Base-by-base conservation (phyloP, 192 early-diverging fungal genomes). In the Mortierella antarctica region DNA sequence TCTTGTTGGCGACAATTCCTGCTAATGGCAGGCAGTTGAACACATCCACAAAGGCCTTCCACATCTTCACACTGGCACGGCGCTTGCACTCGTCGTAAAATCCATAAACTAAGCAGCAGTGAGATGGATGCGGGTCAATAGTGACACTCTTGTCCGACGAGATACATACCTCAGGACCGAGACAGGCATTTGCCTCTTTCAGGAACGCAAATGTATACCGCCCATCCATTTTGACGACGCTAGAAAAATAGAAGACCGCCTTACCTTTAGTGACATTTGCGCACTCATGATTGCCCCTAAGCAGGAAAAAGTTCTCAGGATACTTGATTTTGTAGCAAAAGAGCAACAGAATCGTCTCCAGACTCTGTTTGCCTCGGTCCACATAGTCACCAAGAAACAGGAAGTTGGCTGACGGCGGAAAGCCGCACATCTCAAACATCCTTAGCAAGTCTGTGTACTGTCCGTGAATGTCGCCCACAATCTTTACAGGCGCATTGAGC, bases 41-140 rank as follows among this genome's bases (percentile, higher is more conserved):
- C n/a, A 93, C 91, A 83, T 96, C 93, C 7, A 95, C 92, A 83
- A 98, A 97, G 18, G 92, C 82, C 83, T 92, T 93, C 96, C 96
- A 98, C 57, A 96, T 90, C 74, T 96, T 97, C 59, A 95, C 76
- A 54, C 85, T 95, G 45, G 88, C 90, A 54, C 96, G 84, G 41
- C 95, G 92, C 72, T 97, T 97, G 88, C 96, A 98, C 86, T 98
- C 96, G 85, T 98, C 96, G 80, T 96, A 98, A 84, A 98, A 98
- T 7, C 96, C 96, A 67, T 98, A 97, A 10, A 96, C 95, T 94
- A 70, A 55, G 5, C 4, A 18, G 31, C 31, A 31, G 31, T 31
- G 31, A 31, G 31, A 31, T 31, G 1, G 31, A 31, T 31, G 3
- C 31, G 31, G 31, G 31, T 31, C 31, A 31, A 2, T 31, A 31